phyloP scores from a whole-genome alignment of 73 alveolate species.

The Paramecium primaurelia region DNA sequence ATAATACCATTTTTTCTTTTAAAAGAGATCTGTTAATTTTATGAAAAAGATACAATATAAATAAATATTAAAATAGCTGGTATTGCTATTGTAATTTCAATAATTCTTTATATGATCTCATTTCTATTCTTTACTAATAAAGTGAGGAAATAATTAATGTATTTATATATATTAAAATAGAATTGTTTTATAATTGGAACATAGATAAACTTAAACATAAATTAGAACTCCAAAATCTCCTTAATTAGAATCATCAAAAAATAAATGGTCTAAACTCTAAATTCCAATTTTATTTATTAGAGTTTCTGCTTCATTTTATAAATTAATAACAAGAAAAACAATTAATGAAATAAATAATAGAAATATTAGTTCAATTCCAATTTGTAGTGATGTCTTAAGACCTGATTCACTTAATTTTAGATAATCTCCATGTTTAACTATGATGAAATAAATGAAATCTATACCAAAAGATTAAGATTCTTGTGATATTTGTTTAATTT shows the following conservation, averaged over 20 bases:
- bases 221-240: not conserved
- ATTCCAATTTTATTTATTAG: not conserved
- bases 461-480: not conserved
- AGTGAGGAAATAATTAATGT: not conserved
- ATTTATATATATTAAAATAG: not conserved
- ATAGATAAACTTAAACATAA: not conserved
- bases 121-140: not conserved
- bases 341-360: not conserved
- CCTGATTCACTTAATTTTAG: conserved; percentile 17
- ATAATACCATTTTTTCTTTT: not conserved
- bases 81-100: not conserved
- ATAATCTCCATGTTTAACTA: conserved; percentile 22
- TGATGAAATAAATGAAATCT: not conserved
- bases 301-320: not conserved
- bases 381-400: not conserved
- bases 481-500: not conserved
- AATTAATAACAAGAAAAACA: not conserved
- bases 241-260: not conserved
- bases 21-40: not conserved
- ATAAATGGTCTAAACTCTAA: conserved; percentile 5
- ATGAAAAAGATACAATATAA: not conserved
- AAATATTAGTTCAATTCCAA: not conserved
- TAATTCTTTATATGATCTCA: not conserved
- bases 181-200: not conserved
- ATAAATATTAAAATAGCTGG: not conserved